phyloP scores from a whole-genome alignment of 2,329 filamentous ascomycete genomes.

The Diaporthe sp. region DNA sequence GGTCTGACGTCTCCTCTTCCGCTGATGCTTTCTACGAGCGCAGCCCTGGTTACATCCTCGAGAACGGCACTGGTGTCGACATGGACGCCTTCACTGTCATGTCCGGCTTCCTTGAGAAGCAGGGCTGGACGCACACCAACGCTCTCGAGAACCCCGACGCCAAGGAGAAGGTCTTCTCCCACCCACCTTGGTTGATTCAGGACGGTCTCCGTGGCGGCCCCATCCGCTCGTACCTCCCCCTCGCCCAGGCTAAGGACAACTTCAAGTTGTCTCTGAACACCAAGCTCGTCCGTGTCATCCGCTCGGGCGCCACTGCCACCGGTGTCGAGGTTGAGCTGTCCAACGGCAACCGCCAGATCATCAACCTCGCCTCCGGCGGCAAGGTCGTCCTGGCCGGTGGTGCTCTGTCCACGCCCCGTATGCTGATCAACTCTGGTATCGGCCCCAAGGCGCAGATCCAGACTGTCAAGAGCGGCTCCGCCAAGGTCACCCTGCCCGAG shows the following conservation, averaged over 20 bases:
- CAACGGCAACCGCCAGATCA: constrained; percentile 38
- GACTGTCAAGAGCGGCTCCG: constrained; percentile 35
- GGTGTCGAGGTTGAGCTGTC: constrained; percentile 39
- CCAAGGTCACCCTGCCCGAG: constrained; percentile 37
- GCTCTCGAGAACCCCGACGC: constrained; percentile 36
- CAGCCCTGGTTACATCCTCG: constrained; percentile 40
- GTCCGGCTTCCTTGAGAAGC: constrained; percentile 33
- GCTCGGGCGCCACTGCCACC: constrained; percentile 37
- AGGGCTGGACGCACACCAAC: constrained; percentile 37
- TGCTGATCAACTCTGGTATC: constrained; percentile 37
- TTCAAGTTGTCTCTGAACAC: constrained; percentile 41
- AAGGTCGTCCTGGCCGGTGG: constrained; percentile 41
- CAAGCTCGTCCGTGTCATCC: constrained; percentile 40
- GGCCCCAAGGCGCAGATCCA: constrained; percentile 37
- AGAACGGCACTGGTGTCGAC: constrained; percentile 40
- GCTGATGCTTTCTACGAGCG: constrained; percentile 43
- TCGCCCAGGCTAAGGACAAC: constrained; percentile 39
- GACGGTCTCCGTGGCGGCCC: constrained; percentile 38
- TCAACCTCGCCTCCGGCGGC: constrained; percentile 38
- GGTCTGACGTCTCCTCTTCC: constrained; percentile 40
- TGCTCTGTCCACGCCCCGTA: constrained; percentile 39
- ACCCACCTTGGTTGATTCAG: constrained; percentile 37
- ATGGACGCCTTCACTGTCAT: constrained; percentile 35
- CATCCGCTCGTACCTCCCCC: constrained; percentile 40
- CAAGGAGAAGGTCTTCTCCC: constrained; percentile 37